A percentile compares a stretch with the other conserved stretches of the same genome.
These are phyloP conservation scores for Polychaeton citri DNA, from an alignment of 2,329 filamentous ascomycete genomes.

Conservation along the genomic window DNA sequence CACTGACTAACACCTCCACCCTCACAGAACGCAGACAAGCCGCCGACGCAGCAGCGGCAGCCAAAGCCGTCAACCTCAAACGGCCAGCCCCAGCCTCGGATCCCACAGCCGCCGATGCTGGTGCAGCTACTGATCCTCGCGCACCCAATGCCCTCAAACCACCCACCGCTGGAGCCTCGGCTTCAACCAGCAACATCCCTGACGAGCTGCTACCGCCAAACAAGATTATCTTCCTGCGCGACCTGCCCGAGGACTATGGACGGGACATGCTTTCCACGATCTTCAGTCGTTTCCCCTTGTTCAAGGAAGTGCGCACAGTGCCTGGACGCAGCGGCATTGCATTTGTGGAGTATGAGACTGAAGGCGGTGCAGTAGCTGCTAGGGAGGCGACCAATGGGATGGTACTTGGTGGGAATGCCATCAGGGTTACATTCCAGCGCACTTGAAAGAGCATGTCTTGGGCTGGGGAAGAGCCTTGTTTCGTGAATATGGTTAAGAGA, in stretches of 20 bases:
- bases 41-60: too few relatives aligned
- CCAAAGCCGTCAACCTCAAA: constrained; percentile 64
- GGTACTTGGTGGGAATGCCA: constrained; percentile 61
- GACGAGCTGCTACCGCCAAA: constrained; percentile 97
- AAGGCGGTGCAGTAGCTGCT: constrained; percentile 77
- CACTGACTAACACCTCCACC: too few relatives aligned
- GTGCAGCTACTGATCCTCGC: constrained; percentile 21
- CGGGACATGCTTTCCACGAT: constrained; percentile 66
- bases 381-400: constrained; percentile 89
- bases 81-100: constrained; percentile 34
- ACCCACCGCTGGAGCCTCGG: constrained; percentile 50
- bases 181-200: constrained; percentile 62
- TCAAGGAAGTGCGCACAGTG: constrained; percentile 82
- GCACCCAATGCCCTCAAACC: constrained; percentile 59
- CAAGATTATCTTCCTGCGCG: constrained; percentile 90
- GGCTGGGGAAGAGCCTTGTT: too few relatives aligned
- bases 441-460: constrained; percentile 38
- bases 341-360: constrained; percentile 91
- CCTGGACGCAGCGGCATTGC: constrained; percentile 79
- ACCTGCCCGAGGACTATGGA: constrained; percentile 76
- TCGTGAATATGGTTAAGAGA: too few relatives aligned
- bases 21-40: too few relatives aligned
- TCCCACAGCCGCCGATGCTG: constrained; percentile 43
- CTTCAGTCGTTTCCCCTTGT: constrained; percentile 83
- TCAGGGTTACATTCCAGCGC: constrained; percentile 94